phyloP scores from a whole-genome alignment of 2,329 filamentous ascomycete genomes.

The Thelonectria rubi region DNA sequence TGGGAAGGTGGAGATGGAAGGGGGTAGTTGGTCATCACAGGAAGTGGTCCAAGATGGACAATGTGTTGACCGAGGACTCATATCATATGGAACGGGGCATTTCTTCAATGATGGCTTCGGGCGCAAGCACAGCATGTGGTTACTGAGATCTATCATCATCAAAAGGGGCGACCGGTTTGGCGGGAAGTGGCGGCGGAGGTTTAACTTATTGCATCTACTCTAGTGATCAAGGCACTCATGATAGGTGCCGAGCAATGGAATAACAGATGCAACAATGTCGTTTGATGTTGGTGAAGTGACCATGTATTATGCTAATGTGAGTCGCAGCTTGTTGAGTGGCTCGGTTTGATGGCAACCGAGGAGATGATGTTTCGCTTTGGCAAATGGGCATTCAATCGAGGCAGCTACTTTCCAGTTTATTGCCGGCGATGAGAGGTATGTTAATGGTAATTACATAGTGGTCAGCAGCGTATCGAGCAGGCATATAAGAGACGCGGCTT shows the following conservation, averaged over 20 bases:
- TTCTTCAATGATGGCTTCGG: neutral
- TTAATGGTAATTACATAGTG: too few species aligned
- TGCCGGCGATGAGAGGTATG: too few species aligned
- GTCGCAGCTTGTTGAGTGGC: too few species aligned
- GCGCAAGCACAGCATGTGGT: neutral
- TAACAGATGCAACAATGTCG: neutral
- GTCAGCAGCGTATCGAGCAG: too few species aligned
- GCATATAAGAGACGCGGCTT: too few species aligned
- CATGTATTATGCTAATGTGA: too few species aligned
- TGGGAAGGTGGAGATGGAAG: too few species aligned
- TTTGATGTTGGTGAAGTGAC: neutral
- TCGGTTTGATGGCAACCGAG: too few species aligned
- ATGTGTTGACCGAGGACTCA: neutral
- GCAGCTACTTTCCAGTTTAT: too few species aligned
- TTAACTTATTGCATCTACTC: slow-evolving; percentile 28
- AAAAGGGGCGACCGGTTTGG: slow-evolving; percentile 51
- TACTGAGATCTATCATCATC: slow-evolving; percentile 20
- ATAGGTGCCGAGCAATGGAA: slow-evolving; percentile 1
- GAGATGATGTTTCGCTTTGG: neutral
- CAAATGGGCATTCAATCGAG: too few species aligned
- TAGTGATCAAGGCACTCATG: neutral
- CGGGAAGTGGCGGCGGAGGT: slow-evolving; percentile 48
- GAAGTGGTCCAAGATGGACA: slow-evolving; percentile 6
- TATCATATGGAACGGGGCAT: neutral
- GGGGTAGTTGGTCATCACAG: neutral